Percentiles rank a stretch among this genome's conserved stretches.
Conservation (phyloP, 176 grass and related monocot species). For the Stipa capillata region DNA sequence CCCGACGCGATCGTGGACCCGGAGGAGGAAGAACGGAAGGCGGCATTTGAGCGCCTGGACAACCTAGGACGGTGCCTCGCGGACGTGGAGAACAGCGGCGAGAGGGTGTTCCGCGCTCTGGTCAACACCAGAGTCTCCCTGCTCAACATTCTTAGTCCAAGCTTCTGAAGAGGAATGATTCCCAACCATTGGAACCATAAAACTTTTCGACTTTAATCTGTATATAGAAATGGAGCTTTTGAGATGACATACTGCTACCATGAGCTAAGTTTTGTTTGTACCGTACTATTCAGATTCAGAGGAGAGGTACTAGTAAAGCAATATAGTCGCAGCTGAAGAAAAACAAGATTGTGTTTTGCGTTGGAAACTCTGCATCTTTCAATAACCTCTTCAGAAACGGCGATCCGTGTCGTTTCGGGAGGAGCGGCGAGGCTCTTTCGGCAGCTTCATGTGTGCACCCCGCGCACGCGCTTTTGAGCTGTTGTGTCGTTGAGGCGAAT, state of each 20-base stretch:
- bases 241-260: neutral
- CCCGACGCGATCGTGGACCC: constrained; percentile 5
- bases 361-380: neutral
- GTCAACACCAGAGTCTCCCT: constrained; percentile 76
- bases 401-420: neutral
- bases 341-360: neutral
- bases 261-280: neutral
- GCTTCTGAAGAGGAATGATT: constrained; percentile 31
- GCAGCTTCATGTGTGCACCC: neutral
- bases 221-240: constrained; percentile 11
- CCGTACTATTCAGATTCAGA: neutral
- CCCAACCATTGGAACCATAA: neutral
- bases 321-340: neutral
- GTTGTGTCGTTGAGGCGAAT: neutral
- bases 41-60: constrained; percentile 46
- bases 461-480: neutral
- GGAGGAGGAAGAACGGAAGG: constrained; percentile 41
- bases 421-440: neutral
- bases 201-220: neutral
- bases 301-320: neutral
- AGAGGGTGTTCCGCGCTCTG: constrained; percentile 54
- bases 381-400: neutral
- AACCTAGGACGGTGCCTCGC: constrained; percentile 45
- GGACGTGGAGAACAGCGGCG: constrained; percentile 50
- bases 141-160: constrained; percentile 78